Base-by-base conservation (phyloP, 2,329 filamentous ascomycete genomes). In the Venturia oleaginea region DNA sequence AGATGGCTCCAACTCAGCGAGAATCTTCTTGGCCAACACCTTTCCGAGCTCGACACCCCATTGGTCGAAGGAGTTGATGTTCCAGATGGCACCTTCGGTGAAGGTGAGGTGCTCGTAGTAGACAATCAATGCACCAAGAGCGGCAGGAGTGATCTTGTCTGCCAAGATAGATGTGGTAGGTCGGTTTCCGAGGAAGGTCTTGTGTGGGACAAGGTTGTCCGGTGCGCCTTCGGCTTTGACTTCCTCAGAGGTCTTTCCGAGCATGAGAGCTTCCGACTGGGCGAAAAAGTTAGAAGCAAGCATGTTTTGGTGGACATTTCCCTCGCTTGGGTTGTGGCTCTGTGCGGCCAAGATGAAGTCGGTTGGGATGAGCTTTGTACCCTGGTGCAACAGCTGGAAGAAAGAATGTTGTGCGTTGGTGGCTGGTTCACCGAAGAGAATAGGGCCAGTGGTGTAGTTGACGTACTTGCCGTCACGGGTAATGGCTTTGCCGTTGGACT, bases 351-450 rank as follows among this genome's bases (percentile, higher is more conserved):
- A 82, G 80, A 99, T 95, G 82, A 99, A 99, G 80, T 99, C 94
- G 70, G 93, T 89, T 19, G 94, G 94, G 75, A 99, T 97, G 73
- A 99, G 87, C 86, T 97, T 97, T 72, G 94, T 99, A 73, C 94
- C 94, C 79, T 99, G 94, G 84, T 99, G 94, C 66, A 99, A 87
- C 59, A 99, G 88, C 84, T 99, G 94, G 88, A 96, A 99, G 87
- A 99, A 99, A 67, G 94, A 97, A 85, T 99, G 94, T 82, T 99
- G 94, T 55, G 94, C 94, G 76, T 99, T 99, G 77, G 94, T 99
- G 79, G 92, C 95, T 63, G 94, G 94, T 83, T 99, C 94, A 74
- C 94, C 94, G 75, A 99, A 99, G 68, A 99, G 82, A 75, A 99
- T 93, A 64, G 94, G 86, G 60, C 94, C 93, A 43, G 94, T 99